A percentile compares a stretch with the other conserved stretches of the same genome.
Conservation (phyloP, 1,139 yeast genomes). For the Diutina scorzettiae region DNA sequence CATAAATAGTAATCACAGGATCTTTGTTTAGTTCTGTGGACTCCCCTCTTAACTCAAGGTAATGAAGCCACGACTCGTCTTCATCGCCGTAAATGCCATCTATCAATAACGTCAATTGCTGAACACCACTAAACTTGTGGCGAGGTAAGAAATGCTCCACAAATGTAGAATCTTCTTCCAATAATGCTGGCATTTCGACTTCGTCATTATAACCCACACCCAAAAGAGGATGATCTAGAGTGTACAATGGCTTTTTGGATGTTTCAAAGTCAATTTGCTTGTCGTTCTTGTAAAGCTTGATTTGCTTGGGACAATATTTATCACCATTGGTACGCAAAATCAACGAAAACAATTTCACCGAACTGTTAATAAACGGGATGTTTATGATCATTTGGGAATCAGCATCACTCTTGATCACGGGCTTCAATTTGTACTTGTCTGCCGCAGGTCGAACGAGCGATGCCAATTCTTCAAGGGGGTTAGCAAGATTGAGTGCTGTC, state of each 20-base stretch:
- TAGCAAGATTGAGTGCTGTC: conserved; percentile 52
- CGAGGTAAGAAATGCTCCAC: conserved; percentile 80
- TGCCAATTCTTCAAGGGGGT: conserved; percentile 36
- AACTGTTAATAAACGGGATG: conserved; percentile 63
- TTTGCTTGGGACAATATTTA: conserved; percentile 51
- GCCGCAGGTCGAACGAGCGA: conserved; percentile 37
- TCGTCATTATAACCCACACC: conserved; percentile 29
- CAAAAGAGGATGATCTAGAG: conserved; percentile 52
- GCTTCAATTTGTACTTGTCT: conserved; percentile 29
- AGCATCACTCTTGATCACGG: conserved; percentile 58
- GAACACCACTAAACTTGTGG: conserved; percentile 59
- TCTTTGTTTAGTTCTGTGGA: conserved; percentile 47
- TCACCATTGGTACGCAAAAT: conserved; percentile 57
- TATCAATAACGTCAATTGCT: conserved; percentile 54
- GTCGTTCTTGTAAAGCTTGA: conserved; percentile 66
- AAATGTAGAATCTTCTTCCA: conserved; percentile 37
- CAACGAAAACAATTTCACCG: conserved; percentile 63
- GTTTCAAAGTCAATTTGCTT: conserved; percentile 60
- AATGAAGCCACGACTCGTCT: conserved; percentile 44
- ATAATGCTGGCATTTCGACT: conserved; percentile 22
- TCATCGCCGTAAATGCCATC: conserved; percentile 45
- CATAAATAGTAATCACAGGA: conserved; percentile 70
- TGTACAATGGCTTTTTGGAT: conserved; percentile 37
- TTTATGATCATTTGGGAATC: conserved; percentile 70
- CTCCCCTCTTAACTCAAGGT: conserved; percentile 77